Percentiles rank a stretch among this genome's conserved stretches.
These are phyloP conservation scores for Kalmusia sp. DNA, from an alignment of 2,329 filamentous ascomycete genomes.

Conservation along the genomic window DNA sequence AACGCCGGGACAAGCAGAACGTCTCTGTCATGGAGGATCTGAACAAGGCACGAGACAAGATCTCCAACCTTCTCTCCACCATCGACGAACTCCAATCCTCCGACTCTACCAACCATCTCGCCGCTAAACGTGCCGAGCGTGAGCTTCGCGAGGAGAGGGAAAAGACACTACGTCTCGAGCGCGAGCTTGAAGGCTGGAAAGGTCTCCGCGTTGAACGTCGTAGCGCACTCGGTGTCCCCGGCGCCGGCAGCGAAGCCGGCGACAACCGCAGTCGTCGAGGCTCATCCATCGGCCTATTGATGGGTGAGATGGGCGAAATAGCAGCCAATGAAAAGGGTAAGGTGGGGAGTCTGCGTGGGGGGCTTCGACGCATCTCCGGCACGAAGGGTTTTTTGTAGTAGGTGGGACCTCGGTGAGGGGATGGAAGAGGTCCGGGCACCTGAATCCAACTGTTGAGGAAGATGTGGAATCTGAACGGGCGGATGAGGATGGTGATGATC, in stretches of 20 bases:
- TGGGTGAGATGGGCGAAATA: constrained; percentile 45
- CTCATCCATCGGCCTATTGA: constrained; percentile 50
- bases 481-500: constrained; percentile 13
- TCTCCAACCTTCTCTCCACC: constrained; percentile 84
- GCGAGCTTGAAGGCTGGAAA: constrained; percentile 86
- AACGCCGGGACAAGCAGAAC: constrained; percentile 90
- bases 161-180: constrained; percentile 79
- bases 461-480: constrained; percentile 22
- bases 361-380: constrained; percentile 52
- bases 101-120: constrained; percentile 81
- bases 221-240: constrained; percentile 43
- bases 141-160: constrained; percentile 90
- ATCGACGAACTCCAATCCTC: constrained; percentile 94
- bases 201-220: constrained; percentile 68
- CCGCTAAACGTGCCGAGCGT: constrained; percentile 83
- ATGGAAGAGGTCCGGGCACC: constrained; percentile 41
- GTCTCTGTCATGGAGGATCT: constrained; percentile 83
- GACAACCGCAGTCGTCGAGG: constrained; percentile 53
- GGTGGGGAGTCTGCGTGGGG: constrained; percentile 38
- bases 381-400: constrained; percentile 60
- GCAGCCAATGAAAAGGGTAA: constrained; percentile 40
- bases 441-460: constrained; percentile 37
- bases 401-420: constrained; percentile 38
- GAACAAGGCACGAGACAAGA: constrained; percentile 84
- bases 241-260: constrained; percentile 51